Evolutionary conservation across 2,329 filamentous ascomycete species (phyloP), one percentile per base, ranked within the genome.

Genomic region (Westerdykella ornata): DNA sequence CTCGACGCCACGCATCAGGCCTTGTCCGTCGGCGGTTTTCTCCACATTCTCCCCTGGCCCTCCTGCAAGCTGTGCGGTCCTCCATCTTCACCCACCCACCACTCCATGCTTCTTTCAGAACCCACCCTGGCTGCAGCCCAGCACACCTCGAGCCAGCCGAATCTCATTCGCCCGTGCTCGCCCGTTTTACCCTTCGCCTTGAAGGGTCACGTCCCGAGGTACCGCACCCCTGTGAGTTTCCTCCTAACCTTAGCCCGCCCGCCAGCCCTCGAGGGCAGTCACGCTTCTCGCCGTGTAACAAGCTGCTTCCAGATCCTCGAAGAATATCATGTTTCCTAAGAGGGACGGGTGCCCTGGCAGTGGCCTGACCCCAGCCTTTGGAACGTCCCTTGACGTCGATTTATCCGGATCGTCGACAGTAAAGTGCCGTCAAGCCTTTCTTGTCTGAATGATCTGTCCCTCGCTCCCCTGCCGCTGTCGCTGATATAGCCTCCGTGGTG

Each of bases 11-110:
- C 59, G 56, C 55, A 59, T 55, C 50, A 62, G 52, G 46, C 61
- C 58, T 59, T 60, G 63, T 52, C 62, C 50, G 58, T 65, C 62
- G 63, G 62, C 63, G 59, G 51, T 64, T 65, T 66, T 61, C 61
- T 62, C 56, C 60, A 57, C 57, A 46, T 50, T 43, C 22, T 11
- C 56, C 57, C 55, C 55, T 57, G 56, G 52, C 56, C 57, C 56
- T 46, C 52, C 48, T 64, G 62, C 59, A 56, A 48, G 51, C 51
- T 48, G 43, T 47, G 47, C 54, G 51, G 52, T 46, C 56, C 55
- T 57, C 60, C 59, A 62, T 63, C 59, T 62, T 59, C 54, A 57
- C 54, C 52, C 54, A 57, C 30, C 8, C 45, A 51, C 51, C 53
- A 60, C 56, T 57, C 52, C 22, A 59, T 57, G 58, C 56, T 57